Base-by-base conservation (phyloP, 805 yeast species). In the Limtongia smithiae region DNA sequence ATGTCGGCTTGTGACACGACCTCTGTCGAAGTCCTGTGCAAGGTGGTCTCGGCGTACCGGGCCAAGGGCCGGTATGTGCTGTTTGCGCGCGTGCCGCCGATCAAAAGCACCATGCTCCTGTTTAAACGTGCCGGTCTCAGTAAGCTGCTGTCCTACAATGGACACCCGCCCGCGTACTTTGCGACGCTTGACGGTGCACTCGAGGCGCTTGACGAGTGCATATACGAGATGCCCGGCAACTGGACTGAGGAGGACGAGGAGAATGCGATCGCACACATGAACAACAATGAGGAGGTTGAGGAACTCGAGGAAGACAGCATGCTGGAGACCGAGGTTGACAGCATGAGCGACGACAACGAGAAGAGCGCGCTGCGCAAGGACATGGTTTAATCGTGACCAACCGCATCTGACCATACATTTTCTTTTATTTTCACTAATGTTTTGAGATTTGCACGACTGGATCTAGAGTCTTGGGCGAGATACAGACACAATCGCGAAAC, bases 1-100 rank as follows among this genome's bases (percentile, higher is more conserved):
- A 85, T 89, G 94, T 78, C 85, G 2, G 75, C 75, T 3, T 74
- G 88, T 47, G 96, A 88, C 59, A 78, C 94, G 0, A 76, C 87
- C 0, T 95, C 95, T 0, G 81, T 85, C 0, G 89, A 85, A 57
- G 81, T 81, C 2, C 68, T 89, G 37, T 63, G 66, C 46, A 87
- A 81, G 53, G 78, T 84, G n/a, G 67, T 88, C 3, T 59, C 65
- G 2, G 68, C 72, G 12, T 86, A 86, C 62, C 50, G 64, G 8
- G 69, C 68, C n/a, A 71, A 83, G 41, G 72, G 72, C 1, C 79
- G 84, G 6, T 65, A 68, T 7, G 83, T 86, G 3, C 74, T 78
- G 37, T 76, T 88, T 49, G 72, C 83, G 6, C 71, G 89, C 20
- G 78, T 85, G 7, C 76, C 86, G 3, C 66, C 74, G 4, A 72